Percentiles rank a stretch among this genome's conserved stretches.
Conservation (phyloP, 2,329 filamentous ascomycete genomes). For the Talaromyces funiculosus region DNA sequence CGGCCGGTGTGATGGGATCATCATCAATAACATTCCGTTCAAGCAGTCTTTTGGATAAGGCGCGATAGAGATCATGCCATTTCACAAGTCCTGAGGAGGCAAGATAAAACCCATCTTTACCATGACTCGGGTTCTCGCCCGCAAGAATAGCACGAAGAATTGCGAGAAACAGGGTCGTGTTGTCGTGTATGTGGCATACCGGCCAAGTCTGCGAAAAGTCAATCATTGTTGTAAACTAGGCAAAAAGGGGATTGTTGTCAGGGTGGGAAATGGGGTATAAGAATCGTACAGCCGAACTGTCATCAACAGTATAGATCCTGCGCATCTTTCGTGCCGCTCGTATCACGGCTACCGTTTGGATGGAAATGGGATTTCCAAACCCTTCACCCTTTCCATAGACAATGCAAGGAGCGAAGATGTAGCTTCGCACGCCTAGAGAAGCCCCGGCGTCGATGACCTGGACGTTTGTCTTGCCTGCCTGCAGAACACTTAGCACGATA, state of each 20-base stretch:
- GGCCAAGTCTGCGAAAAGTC: slow-evolving; percentile 38
- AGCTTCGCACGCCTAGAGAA: slow-evolving; percentile 41
- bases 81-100: slow-evolving; percentile 45
- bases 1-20: slow-evolving; percentile 31
- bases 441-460: slow-evolving; percentile 42
- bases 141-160: slow-evolving; percentile 43
- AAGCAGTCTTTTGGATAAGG: slow-evolving; percentile 40
- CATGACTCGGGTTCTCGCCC: slow-evolving; percentile 31
- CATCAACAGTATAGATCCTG: slow-evolving; percentile 41
- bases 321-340: slow-evolving; percentile 39
- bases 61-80: slow-evolving; percentile 49
- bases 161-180: slow-evolving; percentile 41
- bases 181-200: slow-evolving; percentile 49
- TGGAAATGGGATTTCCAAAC: slow-evolving; percentile 49
- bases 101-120: slow-evolving; percentile 47
- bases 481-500: not conserved
- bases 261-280: not conserved
- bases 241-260: not conserved
- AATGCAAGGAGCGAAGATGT: slow-evolving; percentile 52
- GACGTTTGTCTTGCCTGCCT: slow-evolving; percentile 41
- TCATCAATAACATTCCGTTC: slow-evolving; percentile 38
- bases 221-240: not conserved
- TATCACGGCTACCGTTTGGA: slow-evolving; percentile 48
- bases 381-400: slow-evolving; percentile 49
- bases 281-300: not conserved